These are phyloP conservation scores for Thermomucor indicae-seudaticae DNA, from an alignment of 371 early-diverging fungal species.

Conservation along the genomic window DNA sequence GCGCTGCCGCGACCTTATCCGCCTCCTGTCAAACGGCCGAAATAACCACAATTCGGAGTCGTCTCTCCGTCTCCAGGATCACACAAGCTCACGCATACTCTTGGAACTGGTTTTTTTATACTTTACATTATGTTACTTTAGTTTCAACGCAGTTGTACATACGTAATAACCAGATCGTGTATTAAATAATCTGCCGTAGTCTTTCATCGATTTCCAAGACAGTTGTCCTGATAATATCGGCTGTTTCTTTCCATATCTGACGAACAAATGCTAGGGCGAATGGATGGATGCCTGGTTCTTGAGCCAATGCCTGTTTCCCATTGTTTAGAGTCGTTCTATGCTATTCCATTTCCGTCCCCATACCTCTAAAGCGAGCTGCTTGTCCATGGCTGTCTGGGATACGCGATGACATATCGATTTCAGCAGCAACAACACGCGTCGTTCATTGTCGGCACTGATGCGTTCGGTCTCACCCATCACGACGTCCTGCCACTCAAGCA, in stretches of 20 bases:
- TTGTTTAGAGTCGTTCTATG: no score
- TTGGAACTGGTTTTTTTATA: neutral
- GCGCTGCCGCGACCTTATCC: slow-evolving; percentile 19
- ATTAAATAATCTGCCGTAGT: neutral
- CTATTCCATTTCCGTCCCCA: no score
- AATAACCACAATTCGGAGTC: neutral
- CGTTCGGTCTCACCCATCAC: slow-evolving; percentile 50
- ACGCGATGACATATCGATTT: slow-evolving; percentile 24
- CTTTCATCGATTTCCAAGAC: slow-evolving; percentile 14
- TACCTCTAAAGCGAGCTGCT: slow-evolving; percentile 18
- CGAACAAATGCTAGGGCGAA: slow-evolving; percentile 17
- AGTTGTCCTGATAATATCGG: slow-evolving; percentile 11
- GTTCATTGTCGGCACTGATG: slow-evolving; percentile 50
- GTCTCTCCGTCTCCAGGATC: no score
- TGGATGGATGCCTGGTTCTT: slow-evolving; percentile 5
- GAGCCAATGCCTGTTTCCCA: neutral
- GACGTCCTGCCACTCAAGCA: slow-evolving; percentile 51
- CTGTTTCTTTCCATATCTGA: slow-evolving; percentile 23
- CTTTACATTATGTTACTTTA: no score
- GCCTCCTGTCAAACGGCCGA: slow-evolving; percentile 4
- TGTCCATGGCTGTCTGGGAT: slow-evolving; percentile 4
- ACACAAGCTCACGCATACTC: no score
- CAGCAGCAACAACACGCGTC: slow-evolving; percentile 35
- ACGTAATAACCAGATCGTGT: neutral
- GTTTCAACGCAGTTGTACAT: neutral